Conservation (phyloP, 495 filamentous ascomycete species). For the Clohesyomyces aquaticus region DNA sequence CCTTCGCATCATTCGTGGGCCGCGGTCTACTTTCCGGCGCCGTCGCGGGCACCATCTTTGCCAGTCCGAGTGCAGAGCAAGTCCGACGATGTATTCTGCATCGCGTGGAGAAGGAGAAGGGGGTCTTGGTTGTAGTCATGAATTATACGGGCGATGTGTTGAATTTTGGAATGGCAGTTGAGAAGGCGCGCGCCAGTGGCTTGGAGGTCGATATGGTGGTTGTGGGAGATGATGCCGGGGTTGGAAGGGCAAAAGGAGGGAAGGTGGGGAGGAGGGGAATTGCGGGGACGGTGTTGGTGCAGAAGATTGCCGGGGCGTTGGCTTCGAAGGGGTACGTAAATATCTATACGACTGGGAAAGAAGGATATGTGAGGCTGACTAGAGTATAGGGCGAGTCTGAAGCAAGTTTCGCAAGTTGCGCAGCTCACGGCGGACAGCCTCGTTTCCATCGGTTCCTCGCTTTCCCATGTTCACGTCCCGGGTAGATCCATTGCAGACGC, state of each 20-base stretch:
- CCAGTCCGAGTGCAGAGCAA: constrained; percentile 84
- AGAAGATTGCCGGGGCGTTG: constrained; percentile 87
- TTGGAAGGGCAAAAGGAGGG: constrained; percentile 77
- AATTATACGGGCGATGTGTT: constrained; percentile 80
- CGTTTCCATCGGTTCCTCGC: constrained; percentile 80
- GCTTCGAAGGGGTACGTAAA: constrained; percentile 65
- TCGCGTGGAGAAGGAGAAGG: constrained; percentile 68
- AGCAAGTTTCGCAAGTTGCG: constrained; percentile 74
- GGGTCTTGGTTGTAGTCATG: constrained; percentile 71
- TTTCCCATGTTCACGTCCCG: constrained; percentile 92
- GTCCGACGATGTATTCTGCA: constrained; percentile 75
- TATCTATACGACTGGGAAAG: neutral
- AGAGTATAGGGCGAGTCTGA: constrained; percentile 49
- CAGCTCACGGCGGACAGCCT: constrained; percentile 73
- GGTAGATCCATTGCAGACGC: constrained; percentile 61
- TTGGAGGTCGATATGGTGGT: constrained; percentile 87
- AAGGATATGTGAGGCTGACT: neutral
- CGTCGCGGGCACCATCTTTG: constrained; percentile 93
- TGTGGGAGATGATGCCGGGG: constrained; percentile 94
- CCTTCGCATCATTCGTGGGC: constrained; percentile 74
- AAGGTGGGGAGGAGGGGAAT: constrained; percentile 93
- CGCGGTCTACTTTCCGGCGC: constrained; percentile 80
- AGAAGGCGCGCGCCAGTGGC: constrained; percentile 85
- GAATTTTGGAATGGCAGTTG: constrained; percentile 92
- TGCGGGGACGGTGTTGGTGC: constrained; percentile 84